Evolutionary conservation across 1,139 yeast genomes (phyloP).

Genomic region (Sugiyamaella pinicola): DNA sequence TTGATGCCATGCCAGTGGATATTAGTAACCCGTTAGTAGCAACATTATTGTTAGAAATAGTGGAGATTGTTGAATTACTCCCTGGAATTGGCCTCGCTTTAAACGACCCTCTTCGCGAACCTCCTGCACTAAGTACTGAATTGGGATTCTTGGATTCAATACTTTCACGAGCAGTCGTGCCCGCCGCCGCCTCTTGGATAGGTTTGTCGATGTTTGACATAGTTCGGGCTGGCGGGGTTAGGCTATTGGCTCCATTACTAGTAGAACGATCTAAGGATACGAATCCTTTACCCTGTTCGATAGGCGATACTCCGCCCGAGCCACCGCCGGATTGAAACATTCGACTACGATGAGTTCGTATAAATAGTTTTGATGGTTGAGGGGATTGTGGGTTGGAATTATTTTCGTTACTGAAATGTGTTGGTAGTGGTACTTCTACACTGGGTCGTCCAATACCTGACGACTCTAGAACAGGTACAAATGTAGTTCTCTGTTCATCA

Average conservation of each 20-base stretch:
- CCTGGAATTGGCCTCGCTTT: slow-evolving; percentile 8
- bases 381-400: slow-evolving; percentile 8
- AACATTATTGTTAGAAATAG: neutral
- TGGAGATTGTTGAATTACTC: neutral
- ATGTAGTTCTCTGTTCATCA: slow-evolving; percentile 5
- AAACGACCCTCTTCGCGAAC: slow-evolving; percentile 10
- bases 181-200: neutral
- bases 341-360: slow-evolving; percentile 13
- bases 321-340: slow-evolving; percentile 17
- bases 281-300: slow-evolving; percentile 13
- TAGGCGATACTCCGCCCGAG: slow-evolving; percentile 13
- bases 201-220: neutral
- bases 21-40: neutral
- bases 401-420: neutral
- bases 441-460: neutral
- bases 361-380: slow-evolving; percentile 8
- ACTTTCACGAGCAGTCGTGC: slow-evolving; percentile 1
- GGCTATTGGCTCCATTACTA: slow-evolving; percentile 3
- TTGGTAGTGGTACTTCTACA: neutral
- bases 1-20: neutral
- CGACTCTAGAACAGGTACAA: slow-evolving; percentile 1
- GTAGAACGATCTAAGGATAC: slow-evolving; percentile 4
- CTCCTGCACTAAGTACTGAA: slow-evolving; percentile 2
- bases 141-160: slow-evolving; percentile 4
- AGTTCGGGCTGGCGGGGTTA: slow-evolving; percentile 6